A percentile compares a stretch with the other conserved stretches of the same genome.
Conservation (phyloP, 139 green algal species). For the Tetraselmis striata region DNA sequence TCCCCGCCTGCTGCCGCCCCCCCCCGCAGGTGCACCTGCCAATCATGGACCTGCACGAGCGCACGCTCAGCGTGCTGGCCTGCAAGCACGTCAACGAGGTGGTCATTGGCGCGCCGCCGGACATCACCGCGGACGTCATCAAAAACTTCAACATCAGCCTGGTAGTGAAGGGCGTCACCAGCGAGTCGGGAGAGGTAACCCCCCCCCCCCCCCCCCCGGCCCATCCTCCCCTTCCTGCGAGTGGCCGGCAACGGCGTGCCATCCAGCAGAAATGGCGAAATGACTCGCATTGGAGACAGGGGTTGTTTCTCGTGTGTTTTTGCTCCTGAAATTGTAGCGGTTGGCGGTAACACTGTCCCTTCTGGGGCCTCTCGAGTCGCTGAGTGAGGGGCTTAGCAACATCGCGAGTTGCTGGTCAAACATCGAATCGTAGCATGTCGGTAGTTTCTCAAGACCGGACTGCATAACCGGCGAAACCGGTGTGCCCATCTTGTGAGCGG, state of each 20-base stretch:
- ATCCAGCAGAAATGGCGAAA: conserved; percentile 23
- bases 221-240: background rate
- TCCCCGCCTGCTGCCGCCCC: too few species aligned
- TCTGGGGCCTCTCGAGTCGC: background rate
- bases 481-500: too few species aligned
- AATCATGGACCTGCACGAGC: conserved; percentile 98
- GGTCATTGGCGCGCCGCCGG: conserved; percentile 68
- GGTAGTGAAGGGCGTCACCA: conserved; percentile 75
- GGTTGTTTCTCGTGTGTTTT: conserved; percentile 2
- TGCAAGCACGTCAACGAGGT: conserved; percentile 97
- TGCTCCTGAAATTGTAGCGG: background rate
- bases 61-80: conserved; percentile 85
- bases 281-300: conserved; percentile 43
- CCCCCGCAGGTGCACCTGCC: conserved; percentile 79
- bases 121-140: conserved; percentile 81
- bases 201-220: too few species aligned
- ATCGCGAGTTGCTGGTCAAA: background rate
- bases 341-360: background rate
- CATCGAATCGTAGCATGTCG: background rate
- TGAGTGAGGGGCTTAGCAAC: too few species aligned
- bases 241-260: conserved; percentile 30
- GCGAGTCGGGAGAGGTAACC: conserved; percentile 55
- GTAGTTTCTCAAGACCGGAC: background rate
- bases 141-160: conserved; percentile 94
- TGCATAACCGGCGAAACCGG: too few species aligned